Conservation (phyloP, 306 rosid genomes). For the Rosa persica region DNA sequence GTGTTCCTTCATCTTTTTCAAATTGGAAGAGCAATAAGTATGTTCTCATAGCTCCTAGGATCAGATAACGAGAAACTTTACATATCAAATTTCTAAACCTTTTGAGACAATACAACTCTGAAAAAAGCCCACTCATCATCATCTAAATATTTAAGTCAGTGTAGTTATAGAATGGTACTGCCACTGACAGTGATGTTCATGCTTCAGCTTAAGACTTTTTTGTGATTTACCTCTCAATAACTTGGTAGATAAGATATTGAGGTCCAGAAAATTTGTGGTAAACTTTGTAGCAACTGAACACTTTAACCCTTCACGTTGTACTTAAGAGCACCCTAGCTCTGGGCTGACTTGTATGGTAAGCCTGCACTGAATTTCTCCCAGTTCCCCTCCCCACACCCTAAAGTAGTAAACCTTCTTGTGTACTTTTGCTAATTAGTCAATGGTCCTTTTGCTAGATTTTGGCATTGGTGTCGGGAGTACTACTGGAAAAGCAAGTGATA, state of each 20-base stretch:
- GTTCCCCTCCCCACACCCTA: neutral
- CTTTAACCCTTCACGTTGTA: neutral
- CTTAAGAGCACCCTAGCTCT: neutral
- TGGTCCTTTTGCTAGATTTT: slow-evolving; percentile 59
- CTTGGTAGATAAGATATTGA: neutral
- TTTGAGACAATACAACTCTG: neutral
- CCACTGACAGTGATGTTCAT: neutral
- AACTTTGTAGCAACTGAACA: neutral
- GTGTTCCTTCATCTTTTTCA: neutral
- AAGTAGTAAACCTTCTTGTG: neutral
- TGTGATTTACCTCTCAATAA: neutral
- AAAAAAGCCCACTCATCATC: neutral
- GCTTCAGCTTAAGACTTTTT: neutral
- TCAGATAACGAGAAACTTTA: neutral
- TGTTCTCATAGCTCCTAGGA: neutral
- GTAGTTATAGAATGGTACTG: neutral
- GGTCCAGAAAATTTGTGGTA: neutral
- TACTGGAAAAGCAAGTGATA: slow-evolving; percentile 86
- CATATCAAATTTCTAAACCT: neutral
- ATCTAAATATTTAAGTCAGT: neutral
- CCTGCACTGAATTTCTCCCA: neutral
- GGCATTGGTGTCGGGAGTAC: slow-evolving; percentile 67
- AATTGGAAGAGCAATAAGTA: neutral
- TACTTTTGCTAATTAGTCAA: slow-evolving; percentile 14
- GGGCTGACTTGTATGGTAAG: neutral